phyloP scores from a whole-genome alignment of 805 yeast species.

The Schwanniomyces occidentalis region DNA sequence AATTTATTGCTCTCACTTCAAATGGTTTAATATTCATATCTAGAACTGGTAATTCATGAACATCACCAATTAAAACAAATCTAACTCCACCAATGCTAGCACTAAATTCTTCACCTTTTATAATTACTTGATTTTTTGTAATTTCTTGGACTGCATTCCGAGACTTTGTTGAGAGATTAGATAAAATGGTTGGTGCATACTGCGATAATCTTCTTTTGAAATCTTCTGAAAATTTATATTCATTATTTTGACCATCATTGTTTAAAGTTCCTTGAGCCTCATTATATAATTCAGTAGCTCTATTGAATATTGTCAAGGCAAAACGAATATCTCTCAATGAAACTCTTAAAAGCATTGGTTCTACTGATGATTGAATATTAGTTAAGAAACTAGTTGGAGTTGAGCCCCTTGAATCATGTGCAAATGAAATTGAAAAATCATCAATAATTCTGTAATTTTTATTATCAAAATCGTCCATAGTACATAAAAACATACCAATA shows the following conservation, averaged over 20 bases:
- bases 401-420: constrained; percentile 71
- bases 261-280: constrained; percentile 19
- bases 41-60: constrained; percentile 84
- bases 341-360: constrained; percentile 76
- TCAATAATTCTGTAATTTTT: constrained; percentile 74
- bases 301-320: constrained; percentile 71
- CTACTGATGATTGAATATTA: constrained; percentile 66
- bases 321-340: constrained; percentile 85
- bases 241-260: constrained; percentile 19
- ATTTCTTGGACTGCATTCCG: constrained; percentile 7
- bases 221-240: constrained; percentile 56
- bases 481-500: constrained; percentile 82
- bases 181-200: constrained; percentile 67
- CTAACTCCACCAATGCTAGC: constrained; percentile 75
- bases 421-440: constrained; percentile 79
- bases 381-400: constrained; percentile 59
- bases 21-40: constrained; percentile 77
- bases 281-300: constrained; percentile 58
- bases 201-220: constrained; percentile 59
- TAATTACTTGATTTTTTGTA: constrained; percentile 38
- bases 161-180: constrained; percentile 33
- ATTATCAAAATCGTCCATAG: constrained; percentile 67
- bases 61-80: constrained; percentile 83
- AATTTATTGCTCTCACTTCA: constrained; percentile 65
- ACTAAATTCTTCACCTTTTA: constrained; percentile 67